Percentiles rank a stretch among this genome's conserved stretches.
Evolutionary conservation across 192 early-diverging fungal species (phyloP).

Genomic region (Backusella sp.): DNA sequence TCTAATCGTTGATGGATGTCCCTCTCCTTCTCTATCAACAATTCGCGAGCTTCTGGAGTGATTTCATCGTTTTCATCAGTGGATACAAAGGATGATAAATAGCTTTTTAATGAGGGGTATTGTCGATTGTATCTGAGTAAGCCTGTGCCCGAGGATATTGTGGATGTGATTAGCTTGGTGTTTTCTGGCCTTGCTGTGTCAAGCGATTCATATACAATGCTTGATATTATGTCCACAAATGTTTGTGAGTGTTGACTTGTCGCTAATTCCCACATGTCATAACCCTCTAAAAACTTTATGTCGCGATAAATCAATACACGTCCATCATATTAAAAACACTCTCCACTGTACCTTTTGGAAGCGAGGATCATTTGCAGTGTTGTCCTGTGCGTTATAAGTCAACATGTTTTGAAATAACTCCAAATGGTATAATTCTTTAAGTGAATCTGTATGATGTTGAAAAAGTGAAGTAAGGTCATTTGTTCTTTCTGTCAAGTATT

Average conservation of each 20-base stretch:
- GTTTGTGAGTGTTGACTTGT: slow-evolving; percentile 43
- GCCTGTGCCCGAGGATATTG: slow-evolving; percentile 21
- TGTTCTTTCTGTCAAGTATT: slow-evolving; percentile 38
- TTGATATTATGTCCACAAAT: slow-evolving; percentile 28
- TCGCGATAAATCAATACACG: not conserved
- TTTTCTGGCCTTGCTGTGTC: not conserved
- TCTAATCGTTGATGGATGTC: slow-evolving; percentile 43
- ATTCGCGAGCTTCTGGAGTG: slow-evolving; percentile 43
- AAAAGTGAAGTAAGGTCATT: slow-evolving; percentile 45
- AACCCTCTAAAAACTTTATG: slow-evolving; percentile 36
- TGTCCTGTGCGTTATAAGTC: slow-evolving; percentile 52
- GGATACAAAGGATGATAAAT: slow-evolving; percentile 54
- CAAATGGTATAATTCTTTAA: slow-evolving; percentile 59
- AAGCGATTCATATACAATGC: not conserved
- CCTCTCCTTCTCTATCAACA: slow-evolving; percentile 38
- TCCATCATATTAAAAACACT: not conserved
- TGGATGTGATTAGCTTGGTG: not conserved
- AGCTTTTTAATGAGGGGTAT: slow-evolving; percentile 41
- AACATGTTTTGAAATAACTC: slow-evolving; percentile 51
- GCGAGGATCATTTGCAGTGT: slow-evolving; percentile 52
- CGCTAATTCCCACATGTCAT: slow-evolving; percentile 50
- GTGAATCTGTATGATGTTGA: slow-evolving; percentile 50
- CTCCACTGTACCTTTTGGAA: slow-evolving; percentile 35
- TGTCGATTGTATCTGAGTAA: slow-evolving; percentile 28
- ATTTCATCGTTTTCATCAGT: slow-evolving; percentile 57